Evolutionary conservation across 441 rosid species (phyloP).

Genomic region (Eruca vesicaria): DNA sequence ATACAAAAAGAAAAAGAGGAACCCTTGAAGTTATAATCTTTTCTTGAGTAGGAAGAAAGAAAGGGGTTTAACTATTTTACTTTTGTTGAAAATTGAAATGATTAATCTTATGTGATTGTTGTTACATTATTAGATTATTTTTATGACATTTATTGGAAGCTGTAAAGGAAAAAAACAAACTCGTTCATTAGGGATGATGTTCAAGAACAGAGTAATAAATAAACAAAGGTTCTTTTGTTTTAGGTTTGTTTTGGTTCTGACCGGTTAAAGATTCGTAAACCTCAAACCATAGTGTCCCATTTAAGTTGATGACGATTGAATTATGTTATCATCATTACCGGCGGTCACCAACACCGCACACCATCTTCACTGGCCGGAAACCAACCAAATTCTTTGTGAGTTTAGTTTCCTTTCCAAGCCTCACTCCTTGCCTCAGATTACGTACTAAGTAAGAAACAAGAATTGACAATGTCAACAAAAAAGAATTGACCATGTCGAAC

Average conservation of each 20-base stretch:
- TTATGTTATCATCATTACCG: constrained; percentile 42
- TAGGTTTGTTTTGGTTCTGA: neutral
- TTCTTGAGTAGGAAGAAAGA: constrained; percentile 8
- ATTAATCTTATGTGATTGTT: constrained; percentile 5
- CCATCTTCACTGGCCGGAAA: no score
- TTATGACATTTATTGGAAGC: neutral
- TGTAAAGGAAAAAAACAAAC: neutral
- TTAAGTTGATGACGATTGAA: constrained; percentile 13
- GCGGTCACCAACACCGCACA: constrained; percentile 75
- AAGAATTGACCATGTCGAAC: no score
- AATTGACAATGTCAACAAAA: no score
- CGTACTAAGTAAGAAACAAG: no score
- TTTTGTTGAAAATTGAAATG: neutral
- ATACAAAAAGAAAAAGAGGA: neutral
- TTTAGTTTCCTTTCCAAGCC: no score
- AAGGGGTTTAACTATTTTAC: neutral
- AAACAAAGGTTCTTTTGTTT: neutral
- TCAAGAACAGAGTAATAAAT: constrained; percentile 5
- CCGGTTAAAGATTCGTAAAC: neutral
- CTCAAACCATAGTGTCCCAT: neutral
- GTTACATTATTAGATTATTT: neutral
- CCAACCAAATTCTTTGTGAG: neutral
- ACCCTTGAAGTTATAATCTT: neutral
- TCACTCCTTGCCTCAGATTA: constrained; percentile 13
- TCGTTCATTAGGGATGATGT: neutral